These are phyloP conservation scores for Talaromyces islandicus DNA, from an alignment of 2,329 filamentous ascomycete species.

Conservation along the genomic window DNA sequence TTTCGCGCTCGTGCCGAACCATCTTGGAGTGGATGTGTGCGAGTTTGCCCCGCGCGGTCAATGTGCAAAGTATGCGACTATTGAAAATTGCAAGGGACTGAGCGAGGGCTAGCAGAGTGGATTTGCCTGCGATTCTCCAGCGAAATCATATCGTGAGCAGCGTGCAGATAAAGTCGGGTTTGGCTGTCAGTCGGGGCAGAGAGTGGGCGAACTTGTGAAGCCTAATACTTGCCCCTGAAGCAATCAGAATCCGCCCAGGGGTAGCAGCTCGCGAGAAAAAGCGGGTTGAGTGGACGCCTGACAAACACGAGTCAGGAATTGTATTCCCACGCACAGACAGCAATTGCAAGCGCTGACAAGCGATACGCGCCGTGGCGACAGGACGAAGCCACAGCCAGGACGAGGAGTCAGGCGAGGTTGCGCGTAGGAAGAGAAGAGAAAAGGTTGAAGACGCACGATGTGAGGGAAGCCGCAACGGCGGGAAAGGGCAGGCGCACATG, in stretches of 20 bases:
- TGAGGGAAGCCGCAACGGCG: neutral
- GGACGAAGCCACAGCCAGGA: neutral
- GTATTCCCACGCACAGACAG: neutral
- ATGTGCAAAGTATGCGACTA: neutral
- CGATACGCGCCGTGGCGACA: neutral
- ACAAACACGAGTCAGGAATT: neutral
- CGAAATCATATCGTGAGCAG: neutral
- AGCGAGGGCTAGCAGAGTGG: neutral
- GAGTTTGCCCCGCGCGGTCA: neutral
- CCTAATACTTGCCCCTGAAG: neutral
- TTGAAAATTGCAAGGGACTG: neutral
- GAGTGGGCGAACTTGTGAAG: neutral
- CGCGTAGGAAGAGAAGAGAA: neutral
- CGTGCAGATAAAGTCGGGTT: neutral
- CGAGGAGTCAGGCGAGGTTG: neutral
- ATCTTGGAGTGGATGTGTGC: neutral
- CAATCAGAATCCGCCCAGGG: neutral
- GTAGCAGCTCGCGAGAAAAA: neutral
- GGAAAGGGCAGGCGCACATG: neutral
- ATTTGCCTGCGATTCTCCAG: neutral
- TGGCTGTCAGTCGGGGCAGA: neutral
- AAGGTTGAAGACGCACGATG: neutral
- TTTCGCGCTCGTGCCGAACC: constrained; percentile 1
- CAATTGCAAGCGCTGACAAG: neutral
- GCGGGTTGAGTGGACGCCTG: neutral